phyloP scores from a whole-genome alignment of 2,329 filamentous ascomycete genomes.

The Pseudogymnoascus sp. region DNA sequence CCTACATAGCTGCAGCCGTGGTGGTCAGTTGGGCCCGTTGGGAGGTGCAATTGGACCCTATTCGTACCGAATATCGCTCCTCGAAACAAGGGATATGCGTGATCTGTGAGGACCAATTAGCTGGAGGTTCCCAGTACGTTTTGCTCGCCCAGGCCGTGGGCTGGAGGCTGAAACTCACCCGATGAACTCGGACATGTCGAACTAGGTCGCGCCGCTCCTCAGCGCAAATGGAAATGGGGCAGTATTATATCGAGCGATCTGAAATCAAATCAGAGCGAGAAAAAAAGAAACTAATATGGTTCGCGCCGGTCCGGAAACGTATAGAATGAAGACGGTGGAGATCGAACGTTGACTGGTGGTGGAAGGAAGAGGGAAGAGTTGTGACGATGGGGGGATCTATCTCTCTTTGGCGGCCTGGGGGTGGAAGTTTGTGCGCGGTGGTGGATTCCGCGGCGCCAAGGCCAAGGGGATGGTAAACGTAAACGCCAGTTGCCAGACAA shows the following conservation, averaged over 20 bases:
- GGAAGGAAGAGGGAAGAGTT: conserved; percentile 3
- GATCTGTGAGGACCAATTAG: conserved; percentile 49
- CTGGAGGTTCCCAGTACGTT: conserved; percentile 13
- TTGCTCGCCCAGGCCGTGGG: background rate
- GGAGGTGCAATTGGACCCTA: conserved; percentile 13
- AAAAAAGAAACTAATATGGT: background rate
- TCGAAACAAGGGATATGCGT: conserved; percentile 92
- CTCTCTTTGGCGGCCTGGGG: background rate
- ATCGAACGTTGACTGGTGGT: conserved; percentile 4
- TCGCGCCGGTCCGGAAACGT: background rate
- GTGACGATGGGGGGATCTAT: background rate
- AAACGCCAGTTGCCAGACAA: conserved; percentile 4
- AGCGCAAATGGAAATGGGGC: background rate
- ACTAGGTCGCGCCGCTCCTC: conserved; percentile 4
- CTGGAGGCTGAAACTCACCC: conserved; percentile 37
- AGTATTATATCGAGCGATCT: conserved; percentile 5
- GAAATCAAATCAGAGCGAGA: conserved; percentile 8
- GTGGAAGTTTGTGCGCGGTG: conserved; percentile 7
- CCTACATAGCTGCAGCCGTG: conserved; percentile 70
- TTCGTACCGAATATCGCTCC: conserved; percentile 89
- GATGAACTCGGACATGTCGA: conserved; percentile 53
- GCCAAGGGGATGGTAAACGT: conserved; percentile 2
- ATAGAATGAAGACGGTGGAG: background rate
- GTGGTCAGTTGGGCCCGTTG: conserved; percentile 19
- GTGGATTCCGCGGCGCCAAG: conserved; percentile 8